A percentile compares a stretch with the other conserved stretches of the same genome.
phyloP scores from a whole-genome alignment of 2,329 filamentous ascomycete species.

The Diaporthe vexans region DNA sequence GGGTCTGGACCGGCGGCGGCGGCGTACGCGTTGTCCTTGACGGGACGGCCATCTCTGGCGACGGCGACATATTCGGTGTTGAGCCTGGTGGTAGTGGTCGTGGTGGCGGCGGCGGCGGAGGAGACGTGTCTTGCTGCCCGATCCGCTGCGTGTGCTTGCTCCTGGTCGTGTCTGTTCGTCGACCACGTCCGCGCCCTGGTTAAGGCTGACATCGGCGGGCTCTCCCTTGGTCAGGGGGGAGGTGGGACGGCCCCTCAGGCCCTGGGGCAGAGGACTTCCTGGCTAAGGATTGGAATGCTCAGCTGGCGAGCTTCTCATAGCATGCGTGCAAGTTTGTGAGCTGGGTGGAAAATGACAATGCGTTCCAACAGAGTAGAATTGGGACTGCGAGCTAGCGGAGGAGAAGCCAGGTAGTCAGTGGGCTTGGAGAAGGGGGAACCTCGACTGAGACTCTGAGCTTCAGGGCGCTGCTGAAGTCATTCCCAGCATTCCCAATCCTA shows the following conservation, averaged over 20 bases:
- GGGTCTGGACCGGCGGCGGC: background rate
- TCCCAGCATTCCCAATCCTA: background rate
- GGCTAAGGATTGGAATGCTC: constrained; percentile 1
- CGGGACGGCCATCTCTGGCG: constrained; percentile 12
- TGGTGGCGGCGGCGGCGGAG: constrained; percentile 20
- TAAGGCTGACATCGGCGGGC: constrained; percentile 40
- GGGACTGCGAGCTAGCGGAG: constrained; percentile 1
- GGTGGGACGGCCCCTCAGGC: constrained; percentile 26
- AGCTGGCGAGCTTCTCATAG: constrained; percentile 7
- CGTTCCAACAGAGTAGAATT: background rate
- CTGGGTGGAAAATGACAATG: background rate
- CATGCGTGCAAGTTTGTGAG: constrained; percentile 5
- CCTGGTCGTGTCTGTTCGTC: constrained; percentile 38
- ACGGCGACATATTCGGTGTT: constrained; percentile 25
- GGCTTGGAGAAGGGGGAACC: constrained; percentile 16
- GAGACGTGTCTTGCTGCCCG: constrained; percentile 14
- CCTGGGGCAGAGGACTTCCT: constrained; percentile 26
- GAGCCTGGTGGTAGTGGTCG: constrained; percentile 17
- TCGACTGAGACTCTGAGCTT: constrained; percentile 11
- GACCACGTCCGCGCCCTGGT: constrained; percentile 41
- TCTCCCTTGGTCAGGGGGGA: constrained; percentile 5
- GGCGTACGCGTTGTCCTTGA: constrained; percentile 17
- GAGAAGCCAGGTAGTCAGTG: constrained; percentile 6
- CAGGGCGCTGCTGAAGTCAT: constrained; percentile 18
- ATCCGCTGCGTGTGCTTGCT: constrained; percentile 9